These are phyloP conservation scores for Apophysomyces sp. DNA, from an alignment of 371 early-diverging fungal genomes.

Conservation along the genomic window DNA sequence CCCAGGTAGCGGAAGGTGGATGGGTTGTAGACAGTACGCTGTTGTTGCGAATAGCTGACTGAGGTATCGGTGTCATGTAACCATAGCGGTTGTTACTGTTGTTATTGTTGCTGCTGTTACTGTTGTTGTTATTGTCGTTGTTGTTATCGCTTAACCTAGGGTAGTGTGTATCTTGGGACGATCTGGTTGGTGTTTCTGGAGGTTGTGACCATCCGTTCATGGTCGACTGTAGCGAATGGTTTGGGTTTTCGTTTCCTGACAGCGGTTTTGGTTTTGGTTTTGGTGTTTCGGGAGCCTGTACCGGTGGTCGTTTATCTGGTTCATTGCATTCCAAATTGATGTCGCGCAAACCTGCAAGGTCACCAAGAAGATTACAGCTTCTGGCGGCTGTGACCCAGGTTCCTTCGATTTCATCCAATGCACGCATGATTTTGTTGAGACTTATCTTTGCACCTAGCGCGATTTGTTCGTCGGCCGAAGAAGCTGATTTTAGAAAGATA, in stretches of 20 bases:
- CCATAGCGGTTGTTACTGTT: not conserved
- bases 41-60: not conserved
- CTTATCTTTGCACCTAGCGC: constrained; percentile 20
- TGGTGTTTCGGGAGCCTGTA: constrained; percentile 4
- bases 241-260: not conserved
- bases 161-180: too few relatives aligned
- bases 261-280: constrained; percentile 4
- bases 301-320: not conserved
- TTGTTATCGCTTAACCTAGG: not conserved
- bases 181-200: not conserved
- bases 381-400: constrained; percentile 24
- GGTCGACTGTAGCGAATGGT: not conserved
- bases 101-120: not conserved
- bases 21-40: not conserved
- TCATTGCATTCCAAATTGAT: constrained; percentile 21
- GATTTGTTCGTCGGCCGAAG: constrained; percentile 5
- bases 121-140: not conserved
- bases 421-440: constrained; percentile 30
- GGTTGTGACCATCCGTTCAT: not conserved
- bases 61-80: not conserved
- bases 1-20: not conserved
- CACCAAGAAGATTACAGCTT: constrained; percentile 22
- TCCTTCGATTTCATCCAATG: constrained; percentile 23
- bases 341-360: constrained; percentile 23
- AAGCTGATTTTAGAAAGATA: constrained; percentile 19